phyloP scores from a whole-genome alignment of 352 stramenopile species.

The Globisporangium ultimum region DNA sequence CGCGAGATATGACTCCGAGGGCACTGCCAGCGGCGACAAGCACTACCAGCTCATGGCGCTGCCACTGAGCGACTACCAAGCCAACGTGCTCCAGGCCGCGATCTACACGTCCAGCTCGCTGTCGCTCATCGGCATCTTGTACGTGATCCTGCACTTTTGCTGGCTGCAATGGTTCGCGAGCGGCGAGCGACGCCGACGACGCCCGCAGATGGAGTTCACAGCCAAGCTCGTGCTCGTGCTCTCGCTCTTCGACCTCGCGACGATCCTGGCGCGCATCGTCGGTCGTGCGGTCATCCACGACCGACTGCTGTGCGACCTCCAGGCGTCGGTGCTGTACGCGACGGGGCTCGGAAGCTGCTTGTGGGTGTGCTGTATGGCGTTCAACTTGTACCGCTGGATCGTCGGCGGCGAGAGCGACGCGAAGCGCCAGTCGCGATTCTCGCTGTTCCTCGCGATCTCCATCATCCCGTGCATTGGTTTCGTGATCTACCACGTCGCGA shows the following conservation, averaged over 20 bases:
- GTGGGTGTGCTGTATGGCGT: constrained; percentile 78
- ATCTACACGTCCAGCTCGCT: constrained; percentile 44
- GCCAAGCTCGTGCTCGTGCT: constrained; percentile 67
- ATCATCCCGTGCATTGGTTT: constrained; percentile 46
- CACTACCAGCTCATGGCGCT: constrained; percentile 1
- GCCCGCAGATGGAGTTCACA: constrained; percentile 55
- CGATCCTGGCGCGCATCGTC: constrained; percentile 48
- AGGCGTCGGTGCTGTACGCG: constrained; percentile 57
- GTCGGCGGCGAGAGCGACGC: constrained; percentile 66
- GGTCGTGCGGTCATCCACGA: constrained; percentile 45
- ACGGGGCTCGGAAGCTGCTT: constrained; percentile 53
- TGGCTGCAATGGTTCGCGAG: constrained; percentile 34
- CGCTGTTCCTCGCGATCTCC: constrained; percentile 48
- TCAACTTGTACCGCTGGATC: constrained; percentile 82
- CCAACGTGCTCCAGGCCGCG: constrained; percentile 32
- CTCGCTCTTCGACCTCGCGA: constrained; percentile 64
- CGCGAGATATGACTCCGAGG: constrained; percentile 1
- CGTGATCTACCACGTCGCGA: constrained; percentile 58
- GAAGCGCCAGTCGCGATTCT: constrained; percentile 54
- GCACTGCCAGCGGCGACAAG: constrained; percentile 9
- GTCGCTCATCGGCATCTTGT: constrained; percentile 58
- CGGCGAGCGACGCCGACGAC: constrained; percentile 8
- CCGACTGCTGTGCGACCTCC: constrained; percentile 39
- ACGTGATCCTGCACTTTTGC: constrained; percentile 62
- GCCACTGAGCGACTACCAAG: constrained; percentile 23